Base-by-base conservation (phyloP, 2,329 filamentous ascomycete species). In the Alternaria alternata region DNA sequence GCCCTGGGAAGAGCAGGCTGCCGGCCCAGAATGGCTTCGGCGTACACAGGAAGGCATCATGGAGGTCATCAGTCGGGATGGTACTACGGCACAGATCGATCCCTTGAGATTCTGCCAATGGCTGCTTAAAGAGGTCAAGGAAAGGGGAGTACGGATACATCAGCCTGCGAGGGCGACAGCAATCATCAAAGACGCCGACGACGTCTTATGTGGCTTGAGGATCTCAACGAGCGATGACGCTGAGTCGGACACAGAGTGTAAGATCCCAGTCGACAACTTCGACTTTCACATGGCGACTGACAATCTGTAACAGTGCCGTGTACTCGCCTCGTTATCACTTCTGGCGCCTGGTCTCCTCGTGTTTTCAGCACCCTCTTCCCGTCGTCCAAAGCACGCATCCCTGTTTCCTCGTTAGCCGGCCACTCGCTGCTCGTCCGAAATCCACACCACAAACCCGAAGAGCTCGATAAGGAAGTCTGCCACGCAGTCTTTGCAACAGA, bases 401-500 rank as follows among this genome's bases (percentile, higher is more conserved):
- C 88, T 0, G 81, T 93, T 42, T 80, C 81, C 3, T 83, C 86
- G 18, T 80, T 93, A 5, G 89, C 90, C 0, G 92, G 91, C 0
- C 88, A 94, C 76, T 92, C 89, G 18, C 78, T 94, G 8, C 85
- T 93, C 3, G 77, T 94, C 5, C 85, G 81, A 58, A 87, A 86
- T 6, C 87, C 89, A 1, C 80, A 83, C 49, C 87, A 83, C 83
- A 76, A 81, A 60, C 51, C 61, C 4, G 61, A 72, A 5, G 74
- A 80, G 41, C 75, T 83, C n/a, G 81, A 84, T 53, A 70, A 69
- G 2, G 67, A 79, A 32, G 80, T 81, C 3, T 90, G 87, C 72
- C 88, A 93, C 74, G 88, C 91, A 2, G 78, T 94, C 3, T 94
- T 92, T 71, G 87, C 88, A 3, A 86, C 85, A 4, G 83, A 87